These are phyloP conservation scores for Blastobotrys ciferrii DNA, from an alignment of 1,139 yeast species.

Conservation along the genomic window DNA sequence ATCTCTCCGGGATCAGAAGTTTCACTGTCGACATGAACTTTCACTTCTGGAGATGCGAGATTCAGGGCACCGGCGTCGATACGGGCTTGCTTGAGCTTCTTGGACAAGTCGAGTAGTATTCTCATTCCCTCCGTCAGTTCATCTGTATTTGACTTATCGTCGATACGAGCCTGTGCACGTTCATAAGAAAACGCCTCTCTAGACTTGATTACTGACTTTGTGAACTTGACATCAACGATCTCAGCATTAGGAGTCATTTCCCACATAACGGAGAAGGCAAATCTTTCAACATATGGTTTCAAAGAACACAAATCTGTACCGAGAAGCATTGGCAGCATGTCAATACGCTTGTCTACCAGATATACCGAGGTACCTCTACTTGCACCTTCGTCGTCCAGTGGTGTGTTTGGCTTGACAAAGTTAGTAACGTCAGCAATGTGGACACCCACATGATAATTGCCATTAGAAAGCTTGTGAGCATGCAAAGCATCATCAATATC, in stretches of 20 bases:
- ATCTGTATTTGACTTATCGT: conserved; percentile 72
- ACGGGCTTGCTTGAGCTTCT: conserved; percentile 79
- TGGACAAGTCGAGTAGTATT: conserved; percentile 70
- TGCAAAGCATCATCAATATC: conserved; percentile 99
- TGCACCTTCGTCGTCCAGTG: conserved; percentile 95
- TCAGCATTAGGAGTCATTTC: conserved; percentile 85
- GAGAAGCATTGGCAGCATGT: conserved; percentile 93
- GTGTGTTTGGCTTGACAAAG: conserved; percentile 89
- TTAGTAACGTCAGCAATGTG: conserved; percentile 99
- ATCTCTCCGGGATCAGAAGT: conserved; percentile 97
- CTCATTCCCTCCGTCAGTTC: conserved; percentile 90
- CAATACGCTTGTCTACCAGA: conserved; percentile 97
- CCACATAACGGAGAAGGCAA: conserved; percentile 95
- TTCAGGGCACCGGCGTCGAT: conserved; percentile 95
- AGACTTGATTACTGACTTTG: conserved; percentile 87
- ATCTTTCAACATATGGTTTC: conserved; percentile 92
- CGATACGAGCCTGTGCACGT: conserved; percentile 87
- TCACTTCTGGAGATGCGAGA: conserved; percentile 96
- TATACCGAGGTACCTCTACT: conserved; percentile 96
- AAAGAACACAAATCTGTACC: conserved; percentile 97
- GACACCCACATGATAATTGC: conserved; percentile 95
- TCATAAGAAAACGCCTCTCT: conserved; percentile 95
- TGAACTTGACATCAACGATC: conserved; percentile 75
- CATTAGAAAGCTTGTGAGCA: conserved; percentile 80
- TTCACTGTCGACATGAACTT: conserved; percentile 95